These are phyloP conservation scores for Trichoderma asperellum DNA, from an alignment of 2,329 filamentous ascomycete genomes.

Conservation along the genomic window DNA sequence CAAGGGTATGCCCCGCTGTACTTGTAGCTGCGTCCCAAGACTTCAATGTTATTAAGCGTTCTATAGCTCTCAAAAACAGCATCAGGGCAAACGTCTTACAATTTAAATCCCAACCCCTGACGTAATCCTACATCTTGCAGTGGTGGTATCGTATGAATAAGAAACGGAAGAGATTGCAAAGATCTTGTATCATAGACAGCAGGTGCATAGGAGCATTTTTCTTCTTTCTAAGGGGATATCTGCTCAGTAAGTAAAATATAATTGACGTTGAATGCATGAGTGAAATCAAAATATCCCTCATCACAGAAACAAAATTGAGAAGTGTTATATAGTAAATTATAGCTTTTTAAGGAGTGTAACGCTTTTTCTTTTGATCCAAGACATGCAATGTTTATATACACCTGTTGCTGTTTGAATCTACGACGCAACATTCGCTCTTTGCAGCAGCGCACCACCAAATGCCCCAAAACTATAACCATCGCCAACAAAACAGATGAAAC, in stretches of 20 bases:
- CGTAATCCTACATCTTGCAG: no score
- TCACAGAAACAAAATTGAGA: not conserved
- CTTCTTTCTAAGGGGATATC: no score
- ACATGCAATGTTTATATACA: constrained; percentile 22
- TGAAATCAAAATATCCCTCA: no score
- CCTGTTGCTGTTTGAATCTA: constrained; percentile 20
- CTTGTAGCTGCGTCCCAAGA: not conserved
- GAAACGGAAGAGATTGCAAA: no score
- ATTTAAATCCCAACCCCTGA: no score
- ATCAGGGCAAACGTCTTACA: not conserved
- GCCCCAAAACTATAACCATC: constrained; percentile 12
- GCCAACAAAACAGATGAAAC: not conserved
- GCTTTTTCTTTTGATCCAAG: constrained; percentile 9
- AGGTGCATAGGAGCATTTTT: no score
- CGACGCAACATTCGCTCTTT: constrained; percentile 24
- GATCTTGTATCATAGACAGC: no score
- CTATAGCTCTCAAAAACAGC: constrained; percentile 1
- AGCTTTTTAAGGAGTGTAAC: not conserved
- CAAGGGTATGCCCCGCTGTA: not conserved
- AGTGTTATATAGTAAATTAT: not conserved
- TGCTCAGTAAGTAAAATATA: no score
- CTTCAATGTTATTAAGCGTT: not conserved
- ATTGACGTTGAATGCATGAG: no score
- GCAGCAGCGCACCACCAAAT: constrained; percentile 24
- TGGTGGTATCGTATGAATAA: no score